A percentile compares a stretch with the other conserved stretches of the same genome.
These are phyloP conservation scores for Cryomyces antarcticus DNA, from an alignment of 495 filamentous ascomycete species.

Conservation along the genomic window DNA sequence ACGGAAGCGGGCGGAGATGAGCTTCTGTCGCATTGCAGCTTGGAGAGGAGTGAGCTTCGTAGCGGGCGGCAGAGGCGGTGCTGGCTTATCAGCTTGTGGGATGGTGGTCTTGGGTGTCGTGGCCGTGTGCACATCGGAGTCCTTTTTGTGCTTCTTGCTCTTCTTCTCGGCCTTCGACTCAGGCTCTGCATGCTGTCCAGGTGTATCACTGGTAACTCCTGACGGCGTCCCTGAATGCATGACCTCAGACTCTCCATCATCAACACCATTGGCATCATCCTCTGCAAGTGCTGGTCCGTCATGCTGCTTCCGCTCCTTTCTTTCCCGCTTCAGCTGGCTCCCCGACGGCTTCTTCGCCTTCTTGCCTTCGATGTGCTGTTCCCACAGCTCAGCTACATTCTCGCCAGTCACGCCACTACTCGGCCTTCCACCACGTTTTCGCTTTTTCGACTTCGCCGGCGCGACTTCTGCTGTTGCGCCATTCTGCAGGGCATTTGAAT, in stretches of 20 bases:
- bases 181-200: too few relatives aligned
- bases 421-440: conserved; percentile 8
- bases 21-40: conserved; percentile 78
- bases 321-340: conserved; percentile 27
- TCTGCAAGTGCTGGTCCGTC: too few relatives aligned
- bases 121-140: neutral
- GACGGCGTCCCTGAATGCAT: neutral
- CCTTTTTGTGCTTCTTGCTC: neutral
- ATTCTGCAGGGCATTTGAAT: neutral
- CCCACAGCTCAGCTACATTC: conserved; percentile 61
- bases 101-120: neutral
- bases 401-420: conserved; percentile 31
- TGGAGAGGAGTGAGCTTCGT: conserved; percentile 73
- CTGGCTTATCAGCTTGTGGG: conserved; percentile 3
- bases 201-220: too few relatives aligned
- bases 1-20: conserved; percentile 85
- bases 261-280: neutral
- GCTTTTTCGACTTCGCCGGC: conserved; percentile 6
- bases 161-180: neutral
- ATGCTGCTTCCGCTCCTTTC: conserved; percentile 11
- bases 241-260: neutral
- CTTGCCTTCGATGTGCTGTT: conserved; percentile 57
- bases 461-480: neutral
- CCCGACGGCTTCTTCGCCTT: conserved; percentile 5
- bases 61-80: conserved; percentile 17